Evolutionary conservation across 768 basidiomycete genomes (phyloP), one percentile per base, ranked within the genome.

Genomic region (Tylopilus plumbeoviolaceoides): DNA sequence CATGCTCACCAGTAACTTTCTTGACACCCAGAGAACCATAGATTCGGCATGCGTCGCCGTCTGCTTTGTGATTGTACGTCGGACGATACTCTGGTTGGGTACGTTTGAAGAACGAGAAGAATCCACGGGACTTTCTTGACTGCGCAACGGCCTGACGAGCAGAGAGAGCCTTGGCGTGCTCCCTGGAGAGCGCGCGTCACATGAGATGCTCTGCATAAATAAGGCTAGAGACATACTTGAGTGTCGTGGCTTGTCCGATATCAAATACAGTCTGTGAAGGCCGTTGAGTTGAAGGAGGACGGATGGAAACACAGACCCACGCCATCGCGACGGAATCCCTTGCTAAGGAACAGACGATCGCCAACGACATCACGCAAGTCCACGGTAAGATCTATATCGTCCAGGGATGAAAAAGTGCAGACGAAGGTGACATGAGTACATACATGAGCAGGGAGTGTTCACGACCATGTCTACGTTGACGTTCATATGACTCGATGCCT

Each of bases 281-380:
- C 1, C 3, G 44, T 11, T 55, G 40, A 50, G 57, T 43, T 11
- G 9, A 5, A 25, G 18, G 2, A 17, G 5, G 14, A 41, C 8
- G 45, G 7, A 23, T 21, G 39, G 31, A 23, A 18, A 39, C 14
- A 20, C 15, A 20, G n/a, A n/a, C 74, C 80, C 64, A 91, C 89
- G 36, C 94, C 92, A 62, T 99, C 95, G 50, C 92, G 83, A 51
- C 77, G 82, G 64, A 98, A 83, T 23, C 82, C 83, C 55, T 81
- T 77, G 61, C 83, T 93, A 53, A 98, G 78, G 66, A 86, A 89
- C 30, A 99, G 64, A 39, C 95, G 77, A 67, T 99, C 95, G 2
- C 95, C 95, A n/a, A 97, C 79, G 0, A 89, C 89, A 67, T 99
- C 95, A 53, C 94, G 77, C 55, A 99, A 67, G 66, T 98, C 95